Conservation (phyloP, 164 flowering plant species). For the Stephania yunnanensis region DNA sequence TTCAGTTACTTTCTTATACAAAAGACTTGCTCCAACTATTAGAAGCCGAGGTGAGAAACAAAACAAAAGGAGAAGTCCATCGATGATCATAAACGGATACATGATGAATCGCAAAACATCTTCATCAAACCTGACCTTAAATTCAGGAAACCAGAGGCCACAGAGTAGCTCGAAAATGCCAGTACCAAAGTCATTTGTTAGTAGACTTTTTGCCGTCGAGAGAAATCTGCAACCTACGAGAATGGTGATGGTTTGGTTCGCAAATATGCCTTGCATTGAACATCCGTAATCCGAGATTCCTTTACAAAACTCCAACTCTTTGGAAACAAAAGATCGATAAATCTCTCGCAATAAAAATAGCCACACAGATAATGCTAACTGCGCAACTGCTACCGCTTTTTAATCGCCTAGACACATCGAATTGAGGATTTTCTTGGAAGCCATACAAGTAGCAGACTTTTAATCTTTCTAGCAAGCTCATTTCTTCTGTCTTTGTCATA, state of each 20-base stretch:
- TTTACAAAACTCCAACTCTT: neutral
- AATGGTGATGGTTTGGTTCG: neutral
- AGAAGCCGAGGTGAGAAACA: no score
- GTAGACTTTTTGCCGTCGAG: no score
- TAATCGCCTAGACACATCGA: neutral
- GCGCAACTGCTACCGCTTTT: neutral
- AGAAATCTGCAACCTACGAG: neutral
- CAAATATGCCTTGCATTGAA: neutral
- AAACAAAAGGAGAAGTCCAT: no score
- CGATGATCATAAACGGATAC: no score
- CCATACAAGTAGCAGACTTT: neutral
- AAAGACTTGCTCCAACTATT: no score
- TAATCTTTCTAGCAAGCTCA: neutral
- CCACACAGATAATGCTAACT: neutral
- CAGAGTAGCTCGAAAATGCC: no score
- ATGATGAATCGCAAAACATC: no score
- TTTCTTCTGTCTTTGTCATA: neutral
- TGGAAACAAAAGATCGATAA: neutral
- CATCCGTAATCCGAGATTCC: neutral
- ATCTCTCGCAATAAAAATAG: neutral
- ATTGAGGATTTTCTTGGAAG: neutral
- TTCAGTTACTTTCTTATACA: no score
- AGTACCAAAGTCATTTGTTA: no score
- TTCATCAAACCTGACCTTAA: no score
- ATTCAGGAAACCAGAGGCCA: no score